Conservation (phyloP, 306 rosid species). For the Cicer cuneatum region DNA sequence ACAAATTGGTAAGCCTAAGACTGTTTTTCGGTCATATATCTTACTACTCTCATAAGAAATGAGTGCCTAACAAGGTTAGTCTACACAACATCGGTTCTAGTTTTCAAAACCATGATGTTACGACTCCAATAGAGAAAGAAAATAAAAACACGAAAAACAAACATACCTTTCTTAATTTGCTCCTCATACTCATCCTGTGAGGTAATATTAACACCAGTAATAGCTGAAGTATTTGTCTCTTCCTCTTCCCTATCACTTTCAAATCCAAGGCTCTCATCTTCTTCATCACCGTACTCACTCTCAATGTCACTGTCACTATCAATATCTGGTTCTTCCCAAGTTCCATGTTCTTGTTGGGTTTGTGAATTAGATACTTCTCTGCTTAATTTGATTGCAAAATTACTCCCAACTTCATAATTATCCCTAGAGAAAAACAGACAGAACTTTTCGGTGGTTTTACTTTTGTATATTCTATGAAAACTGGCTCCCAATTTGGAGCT, state of each 20-base stretch:
- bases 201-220: conserved; percentile 42
- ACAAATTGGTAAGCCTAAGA: background rate
- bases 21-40: background rate
- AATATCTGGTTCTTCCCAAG: conserved; percentile 87
- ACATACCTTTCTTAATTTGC: conserved; percentile 67
- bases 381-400: conserved; percentile 40
- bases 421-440: conserved; percentile 40
- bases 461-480: conserved; percentile 36
- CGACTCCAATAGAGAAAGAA: conserved; percentile 24
- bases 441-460: conserved; percentile 39
- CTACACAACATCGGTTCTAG: background rate
- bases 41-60: conserved; percentile 14
- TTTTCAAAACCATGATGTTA: conserved; percentile 5
- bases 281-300: conserved; percentile 63
- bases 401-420: conserved; percentile 39
- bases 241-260: conserved; percentile 66
- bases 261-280: conserved; percentile 47
- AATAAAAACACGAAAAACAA: conserved; percentile 16
- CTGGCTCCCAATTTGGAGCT: conserved; percentile 36
- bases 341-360: conserved; percentile 44
- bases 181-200: conserved; percentile 57
- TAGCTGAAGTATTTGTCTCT: conserved; percentile 49
- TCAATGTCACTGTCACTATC: conserved; percentile 71
- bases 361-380: conserved; percentile 40
- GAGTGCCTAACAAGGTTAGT: background rate